Conservation (phyloP, 2,329 filamentous ascomycete species). For the Epichloe typhina region DNA sequence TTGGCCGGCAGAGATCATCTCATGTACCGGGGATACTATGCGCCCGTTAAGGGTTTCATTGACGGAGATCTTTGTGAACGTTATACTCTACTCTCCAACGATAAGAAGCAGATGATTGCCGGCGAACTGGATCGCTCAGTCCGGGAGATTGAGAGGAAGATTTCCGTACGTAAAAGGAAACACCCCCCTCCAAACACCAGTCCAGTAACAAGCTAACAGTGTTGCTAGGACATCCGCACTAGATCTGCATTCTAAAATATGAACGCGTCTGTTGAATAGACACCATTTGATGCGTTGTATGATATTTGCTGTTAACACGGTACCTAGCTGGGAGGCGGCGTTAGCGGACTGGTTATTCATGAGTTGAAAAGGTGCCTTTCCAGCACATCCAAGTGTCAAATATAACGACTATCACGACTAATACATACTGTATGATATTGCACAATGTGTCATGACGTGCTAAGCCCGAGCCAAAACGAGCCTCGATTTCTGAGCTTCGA, state of each 20-base stretch:
- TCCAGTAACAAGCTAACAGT: constrained; percentile 12
- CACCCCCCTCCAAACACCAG: neutral
- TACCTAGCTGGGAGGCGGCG: constrained; percentile 18
- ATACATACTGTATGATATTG: neutral
- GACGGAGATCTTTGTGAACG: constrained; percentile 94
- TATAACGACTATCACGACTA: constrained; percentile 11
- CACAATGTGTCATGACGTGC: neutral
- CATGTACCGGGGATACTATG: constrained; percentile 91
- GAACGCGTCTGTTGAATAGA: neutral
- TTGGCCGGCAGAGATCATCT: constrained; percentile 88
- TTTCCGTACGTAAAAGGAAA: constrained; percentile 43
- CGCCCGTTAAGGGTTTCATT: constrained; percentile 89
- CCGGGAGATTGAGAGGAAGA: constrained; percentile 89
- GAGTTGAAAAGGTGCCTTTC: constrained; percentile 11
- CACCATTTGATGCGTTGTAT: constrained; percentile 7
- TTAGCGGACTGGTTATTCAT: constrained; percentile 17
- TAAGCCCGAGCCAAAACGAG: constrained; percentile 19
- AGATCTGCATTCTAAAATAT: constrained; percentile 40
- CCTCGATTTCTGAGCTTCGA: constrained; percentile 19
- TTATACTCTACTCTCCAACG: constrained; percentile 68
- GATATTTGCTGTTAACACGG: constrained; percentile 12
- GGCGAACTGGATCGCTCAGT: constrained; percentile 84
- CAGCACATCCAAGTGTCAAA: constrained; percentile 2
- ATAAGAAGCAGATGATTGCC: constrained; percentile 92
- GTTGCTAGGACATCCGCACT: constrained; percentile 39